These are phyloP conservation scores for Rossbeevera mucosa DNA, from an alignment of 768 basidiomycete genomes.

Conservation along the genomic window DNA sequence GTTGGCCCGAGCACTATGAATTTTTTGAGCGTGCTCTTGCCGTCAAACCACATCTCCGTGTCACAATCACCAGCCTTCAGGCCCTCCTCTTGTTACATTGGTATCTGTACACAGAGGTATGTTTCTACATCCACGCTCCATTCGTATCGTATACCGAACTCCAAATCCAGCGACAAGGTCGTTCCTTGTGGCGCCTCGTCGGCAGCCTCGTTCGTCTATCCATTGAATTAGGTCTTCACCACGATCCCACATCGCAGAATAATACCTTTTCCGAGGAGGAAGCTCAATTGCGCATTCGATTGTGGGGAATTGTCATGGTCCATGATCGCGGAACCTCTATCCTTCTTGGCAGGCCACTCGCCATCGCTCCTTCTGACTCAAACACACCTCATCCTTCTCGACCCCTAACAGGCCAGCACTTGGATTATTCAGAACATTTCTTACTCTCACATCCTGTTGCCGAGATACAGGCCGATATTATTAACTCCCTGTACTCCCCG, in stretches of 20 bases:
- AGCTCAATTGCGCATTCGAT: conserved; percentile 69
- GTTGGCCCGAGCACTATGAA: conserved; percentile 80
- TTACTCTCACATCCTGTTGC: conserved; percentile 68
- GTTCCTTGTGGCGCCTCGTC: conserved; percentile 83
- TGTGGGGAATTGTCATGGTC: conserved; percentile 82
- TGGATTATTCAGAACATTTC: conserved; percentile 75
- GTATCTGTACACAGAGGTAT: conserved; percentile 86
- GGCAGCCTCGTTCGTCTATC: conserved; percentile 79
- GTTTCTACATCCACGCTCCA: conserved; percentile 14
- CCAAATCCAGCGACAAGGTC: conserved; percentile 69
- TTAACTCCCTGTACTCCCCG: conserved; percentile 80
- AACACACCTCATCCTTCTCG: conserved; percentile 72
- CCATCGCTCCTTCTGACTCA: conserved; percentile 76
- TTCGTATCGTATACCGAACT: neutral
- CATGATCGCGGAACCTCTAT: conserved; percentile 88
- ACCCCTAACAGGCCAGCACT: conserved; percentile 21
- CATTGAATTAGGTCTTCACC: conserved; percentile 81
- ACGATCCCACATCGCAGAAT: conserved; percentile 69
- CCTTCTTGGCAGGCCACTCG: conserved; percentile 79
- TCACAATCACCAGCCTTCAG: conserved; percentile 78
- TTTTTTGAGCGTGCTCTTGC: conserved; percentile 77
- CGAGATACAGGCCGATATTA: conserved; percentile 85
- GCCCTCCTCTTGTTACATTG: conserved; percentile 81
- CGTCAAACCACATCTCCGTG: conserved; percentile 77
- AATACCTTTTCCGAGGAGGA: conserved; percentile 68